These are phyloP conservation scores for Alternaria hordeiaustralica DNA, from an alignment of 2,329 filamentous ascomycete species.

Conservation along the genomic window DNA sequence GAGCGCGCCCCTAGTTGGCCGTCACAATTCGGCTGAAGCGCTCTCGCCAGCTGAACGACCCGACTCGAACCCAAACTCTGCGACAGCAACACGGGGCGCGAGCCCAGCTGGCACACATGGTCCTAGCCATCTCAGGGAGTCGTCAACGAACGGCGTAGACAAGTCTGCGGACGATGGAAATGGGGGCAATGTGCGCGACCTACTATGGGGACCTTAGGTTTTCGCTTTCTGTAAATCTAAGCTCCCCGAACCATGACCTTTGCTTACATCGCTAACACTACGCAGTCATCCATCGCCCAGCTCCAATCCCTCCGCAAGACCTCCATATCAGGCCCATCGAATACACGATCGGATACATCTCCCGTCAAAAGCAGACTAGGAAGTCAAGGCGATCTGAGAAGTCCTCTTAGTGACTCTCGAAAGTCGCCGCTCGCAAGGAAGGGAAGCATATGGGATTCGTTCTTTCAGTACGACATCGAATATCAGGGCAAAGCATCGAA, in stretches of 20 bases:
- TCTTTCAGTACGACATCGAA: conserved; percentile 50
- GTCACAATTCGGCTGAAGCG: conserved; percentile 36
- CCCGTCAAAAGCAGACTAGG: conserved; percentile 24
- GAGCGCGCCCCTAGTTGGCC: conserved; percentile 58
- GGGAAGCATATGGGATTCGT: conserved; percentile 48
- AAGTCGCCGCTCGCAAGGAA: conserved; percentile 23
- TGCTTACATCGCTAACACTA: conserved; percentile 17
- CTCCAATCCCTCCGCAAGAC: conserved; percentile 27
- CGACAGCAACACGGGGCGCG: conserved; percentile 38
- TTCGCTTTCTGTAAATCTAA: conserved; percentile 40
- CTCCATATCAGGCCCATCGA: conserved; percentile 17
- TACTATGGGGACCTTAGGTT: conserved; percentile 53
- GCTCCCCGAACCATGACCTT: conserved; percentile 21
- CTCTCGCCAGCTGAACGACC: conserved; percentile 28
- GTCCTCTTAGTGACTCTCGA: background rate
- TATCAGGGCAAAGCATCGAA: conserved; percentile 47
- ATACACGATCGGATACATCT: conserved; percentile 17
- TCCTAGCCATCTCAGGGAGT: conserved; percentile 44
- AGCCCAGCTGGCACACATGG: conserved; percentile 42
- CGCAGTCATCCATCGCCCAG: conserved; percentile 5
- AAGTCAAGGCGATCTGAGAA: conserved; percentile 25
- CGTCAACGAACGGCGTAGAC: conserved; percentile 30
- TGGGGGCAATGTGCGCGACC: conserved; percentile 52
- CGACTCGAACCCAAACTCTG: conserved; percentile 36
- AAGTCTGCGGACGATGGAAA: conserved; percentile 41